A percentile compares a stretch with the other conserved stretches of the same genome.
Conservation (phyloP, 805 yeast species). For the Ogataea sp. region DNA sequence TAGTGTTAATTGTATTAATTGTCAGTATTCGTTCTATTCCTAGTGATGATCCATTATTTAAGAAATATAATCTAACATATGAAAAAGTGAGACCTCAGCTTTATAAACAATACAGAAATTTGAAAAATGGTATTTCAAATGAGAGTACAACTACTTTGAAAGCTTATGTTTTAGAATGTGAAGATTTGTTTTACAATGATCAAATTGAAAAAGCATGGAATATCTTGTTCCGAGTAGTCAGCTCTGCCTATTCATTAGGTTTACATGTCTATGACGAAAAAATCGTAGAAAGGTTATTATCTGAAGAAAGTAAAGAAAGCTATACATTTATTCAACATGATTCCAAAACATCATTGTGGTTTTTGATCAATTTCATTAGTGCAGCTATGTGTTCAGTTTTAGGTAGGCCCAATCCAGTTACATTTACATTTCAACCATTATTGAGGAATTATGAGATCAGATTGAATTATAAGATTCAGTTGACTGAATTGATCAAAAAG, state of each 20-base stretch:
- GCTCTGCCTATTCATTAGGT: conserved; percentile 44
- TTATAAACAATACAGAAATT: conserved; percentile 32
- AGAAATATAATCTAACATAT: conserved; percentile 15
- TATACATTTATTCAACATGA: conserved; percentile 21
- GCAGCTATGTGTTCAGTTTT: conserved; percentile 42
- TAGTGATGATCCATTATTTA: conserved; percentile 15
- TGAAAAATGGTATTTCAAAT: conserved; percentile 37
- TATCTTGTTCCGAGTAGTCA: conserved; percentile 38
- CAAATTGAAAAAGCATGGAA: conserved; percentile 46
- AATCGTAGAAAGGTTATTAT: conserved; percentile 20
- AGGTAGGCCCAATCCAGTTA: conserved; percentile 49
- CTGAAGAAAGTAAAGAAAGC: conserved; percentile 23
- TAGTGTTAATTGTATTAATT: conserved; percentile 36
- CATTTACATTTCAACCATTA: conserved; percentile 28
- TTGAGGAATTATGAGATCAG: conserved; percentile 24
- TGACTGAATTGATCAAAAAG: conserved; percentile 39
- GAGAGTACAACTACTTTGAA: conserved; percentile 42
- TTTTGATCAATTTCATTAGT: conserved; percentile 38
- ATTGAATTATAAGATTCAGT: conserved; percentile 35
- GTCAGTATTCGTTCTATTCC: conserved; percentile 29
- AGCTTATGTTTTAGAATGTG: conserved; percentile 43
- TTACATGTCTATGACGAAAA: conserved; percentile 35
- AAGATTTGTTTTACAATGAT: conserved; percentile 40
- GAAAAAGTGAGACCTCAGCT: conserved; percentile 20
- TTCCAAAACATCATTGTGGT: conserved; percentile 40